These are phyloP conservation scores for Trichophyton mentagrophytes DNA, from an alignment of 2,329 filamentous ascomycete species.

Conservation along the genomic window DNA sequence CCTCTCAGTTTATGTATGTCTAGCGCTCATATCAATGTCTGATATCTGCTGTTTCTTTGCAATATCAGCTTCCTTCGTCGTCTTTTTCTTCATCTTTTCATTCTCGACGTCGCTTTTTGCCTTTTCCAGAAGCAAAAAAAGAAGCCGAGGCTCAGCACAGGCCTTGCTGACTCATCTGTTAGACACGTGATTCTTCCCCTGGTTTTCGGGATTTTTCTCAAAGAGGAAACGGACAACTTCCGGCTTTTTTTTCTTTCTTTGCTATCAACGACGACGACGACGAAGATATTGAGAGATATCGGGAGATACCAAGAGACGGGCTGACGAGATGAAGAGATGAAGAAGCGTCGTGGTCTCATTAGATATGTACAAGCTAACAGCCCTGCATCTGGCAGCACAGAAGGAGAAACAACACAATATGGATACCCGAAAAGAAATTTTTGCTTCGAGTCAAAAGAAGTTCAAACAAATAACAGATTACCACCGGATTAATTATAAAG, in stretches of 20 bases:
- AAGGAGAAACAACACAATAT: neutral
- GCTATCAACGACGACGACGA: too few relatives aligned
- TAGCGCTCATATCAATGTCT: neutral
- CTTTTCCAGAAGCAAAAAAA: neutral
- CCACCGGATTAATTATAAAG: too few relatives aligned
- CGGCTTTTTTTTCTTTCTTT: too few relatives aligned
- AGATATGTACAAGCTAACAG: neutral
- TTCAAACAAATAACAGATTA: too few relatives aligned
- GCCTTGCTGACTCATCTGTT: neutral
- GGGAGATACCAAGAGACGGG: neutral
- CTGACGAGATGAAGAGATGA: neutral
- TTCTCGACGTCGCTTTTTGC: neutral
- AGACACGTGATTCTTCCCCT: neutral
- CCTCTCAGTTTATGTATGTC: neutral
- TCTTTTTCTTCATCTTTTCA: neutral
- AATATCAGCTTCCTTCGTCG: neutral
- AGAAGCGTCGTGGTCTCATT: neutral
- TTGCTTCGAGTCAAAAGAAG: neutral
- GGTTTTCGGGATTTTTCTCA: neutral
- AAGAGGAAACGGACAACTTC: neutral
- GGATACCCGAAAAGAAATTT: neutral
- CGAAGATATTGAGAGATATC: neutral
- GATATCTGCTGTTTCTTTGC: neutral
- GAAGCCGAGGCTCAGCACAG: neutral
- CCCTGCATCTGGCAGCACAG: neutral